These are phyloP conservation scores for Vaccinium vitisidaea DNA, from an alignment of 148 eudicot genomes.

Conservation along the genomic window DNA sequence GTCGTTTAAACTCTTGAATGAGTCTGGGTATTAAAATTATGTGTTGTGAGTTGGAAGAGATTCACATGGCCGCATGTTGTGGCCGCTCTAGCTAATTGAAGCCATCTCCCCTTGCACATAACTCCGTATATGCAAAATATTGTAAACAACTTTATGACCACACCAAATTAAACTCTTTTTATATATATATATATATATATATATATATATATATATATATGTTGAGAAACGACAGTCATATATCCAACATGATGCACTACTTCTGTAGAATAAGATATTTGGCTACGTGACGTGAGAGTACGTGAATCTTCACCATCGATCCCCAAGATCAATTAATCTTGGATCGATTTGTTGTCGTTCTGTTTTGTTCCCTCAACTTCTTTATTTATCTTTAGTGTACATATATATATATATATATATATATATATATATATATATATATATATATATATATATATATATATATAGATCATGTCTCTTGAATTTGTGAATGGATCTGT, in stretches of 20 bases:
- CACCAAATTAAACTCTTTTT: too few species aligned
- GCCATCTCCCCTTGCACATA: not conserved
- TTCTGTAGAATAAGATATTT: not conserved
- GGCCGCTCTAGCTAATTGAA: not conserved
- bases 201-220: too few species aligned
- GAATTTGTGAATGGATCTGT: not conserved
- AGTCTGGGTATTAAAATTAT: not conserved
- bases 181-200: too few species aligned
- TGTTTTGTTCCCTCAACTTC: not conserved
- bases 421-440: too few species aligned
- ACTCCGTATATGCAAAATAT: not conserved
- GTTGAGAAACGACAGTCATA: not conserved
- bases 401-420: too few species aligned
- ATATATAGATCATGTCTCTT: too few species aligned
- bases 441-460: too few species aligned
- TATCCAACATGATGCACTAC: not conserved
- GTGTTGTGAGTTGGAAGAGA: not conserved
- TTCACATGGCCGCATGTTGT: not conserved
- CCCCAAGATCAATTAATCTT: not conserved
- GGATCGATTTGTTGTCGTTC: not conserved
- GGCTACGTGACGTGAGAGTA: not conserved
- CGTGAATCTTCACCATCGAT: not conserved
- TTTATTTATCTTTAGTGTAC: too few species aligned
- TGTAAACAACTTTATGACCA: too few species aligned
- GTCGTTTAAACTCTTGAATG: not conserved